Conservation (phyloP, 331 rosid species). For the Cydonia oblonga region DNA sequence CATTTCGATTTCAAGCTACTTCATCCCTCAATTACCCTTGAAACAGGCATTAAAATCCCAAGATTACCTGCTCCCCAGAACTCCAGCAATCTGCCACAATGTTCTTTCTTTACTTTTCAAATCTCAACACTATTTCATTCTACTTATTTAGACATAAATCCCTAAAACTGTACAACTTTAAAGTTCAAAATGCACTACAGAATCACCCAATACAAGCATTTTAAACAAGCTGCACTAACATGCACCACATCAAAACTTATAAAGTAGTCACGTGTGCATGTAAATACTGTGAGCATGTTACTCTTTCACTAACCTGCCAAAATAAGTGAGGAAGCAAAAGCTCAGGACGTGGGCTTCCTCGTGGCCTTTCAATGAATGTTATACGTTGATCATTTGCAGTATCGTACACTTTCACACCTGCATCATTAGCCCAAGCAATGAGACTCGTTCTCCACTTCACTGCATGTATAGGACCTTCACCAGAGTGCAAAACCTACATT, state of each 20-base stretch:
- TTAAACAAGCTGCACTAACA: background rate
- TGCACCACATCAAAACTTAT: background rate
- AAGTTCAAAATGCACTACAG: background rate
- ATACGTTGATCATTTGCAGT: conserved; percentile 84
- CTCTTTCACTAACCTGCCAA: conserved; percentile 83
- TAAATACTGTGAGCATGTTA: conserved; percentile 7
- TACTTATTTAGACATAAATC: background rate
- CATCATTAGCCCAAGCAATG: conserved; percentile 99
- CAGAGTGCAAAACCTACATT: conserved; percentile 85
- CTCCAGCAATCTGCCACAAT: background rate
- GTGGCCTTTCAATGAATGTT: conserved; percentile 90
- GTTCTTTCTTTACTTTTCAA: background rate
- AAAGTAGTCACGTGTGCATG: background rate
- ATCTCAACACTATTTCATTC: background rate
- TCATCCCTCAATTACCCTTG: background rate
- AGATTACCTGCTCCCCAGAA: background rate
- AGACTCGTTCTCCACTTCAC: conserved; percentile 94
- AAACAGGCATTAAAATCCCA: background rate
- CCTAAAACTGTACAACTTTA: background rate
- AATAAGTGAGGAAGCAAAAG: conserved; percentile 89
- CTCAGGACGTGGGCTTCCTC: conserved; percentile 89
- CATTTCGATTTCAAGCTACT: background rate
- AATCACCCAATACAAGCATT: background rate
- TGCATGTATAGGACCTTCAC: conserved; percentile 96
- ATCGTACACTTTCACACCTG: conserved; percentile 93